Conservation (phyloP, 176 grass and related monocot species). For the Raddia guianensis region DNA sequence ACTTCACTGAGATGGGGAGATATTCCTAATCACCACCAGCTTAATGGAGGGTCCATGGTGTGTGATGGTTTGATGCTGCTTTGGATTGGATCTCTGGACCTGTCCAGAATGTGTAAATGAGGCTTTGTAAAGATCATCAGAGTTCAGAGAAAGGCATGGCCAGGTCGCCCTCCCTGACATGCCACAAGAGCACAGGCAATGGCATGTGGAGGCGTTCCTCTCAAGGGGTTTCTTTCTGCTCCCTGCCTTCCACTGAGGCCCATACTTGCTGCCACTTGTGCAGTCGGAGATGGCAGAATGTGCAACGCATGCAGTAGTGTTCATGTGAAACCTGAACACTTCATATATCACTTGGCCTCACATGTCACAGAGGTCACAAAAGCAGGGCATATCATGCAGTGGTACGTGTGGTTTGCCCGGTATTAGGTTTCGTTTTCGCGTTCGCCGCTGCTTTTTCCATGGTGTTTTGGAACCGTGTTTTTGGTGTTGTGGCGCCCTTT, state of each 20-base stretch:
- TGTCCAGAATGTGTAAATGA: background rate
- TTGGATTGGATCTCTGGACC: constrained; percentile 6
- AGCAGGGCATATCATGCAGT: background rate
- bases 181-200: background rate
- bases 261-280: background rate
- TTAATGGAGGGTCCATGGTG: background rate
- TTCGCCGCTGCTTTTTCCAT: background rate
- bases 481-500: background rate
- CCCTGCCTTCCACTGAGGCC: background rate
- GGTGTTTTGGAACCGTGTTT: background rate
- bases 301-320: background rate
- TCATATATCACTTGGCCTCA: background rate
- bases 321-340: background rate
- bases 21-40: background rate
- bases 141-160: background rate
- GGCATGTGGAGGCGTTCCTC: background rate
- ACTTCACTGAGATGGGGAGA: constrained; percentile 31
- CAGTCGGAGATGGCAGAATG: no score
- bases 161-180: background rate
- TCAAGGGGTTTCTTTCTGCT: background rate
- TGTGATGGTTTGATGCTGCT: constrained; percentile 1
- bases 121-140: background rate
- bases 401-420: background rate
- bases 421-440: background rate
- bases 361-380: background rate